Evolutionary conservation across 1,284 basidiomycete genomes (phyloP).

Genomic region (Apiotrichum siamense): DNA sequence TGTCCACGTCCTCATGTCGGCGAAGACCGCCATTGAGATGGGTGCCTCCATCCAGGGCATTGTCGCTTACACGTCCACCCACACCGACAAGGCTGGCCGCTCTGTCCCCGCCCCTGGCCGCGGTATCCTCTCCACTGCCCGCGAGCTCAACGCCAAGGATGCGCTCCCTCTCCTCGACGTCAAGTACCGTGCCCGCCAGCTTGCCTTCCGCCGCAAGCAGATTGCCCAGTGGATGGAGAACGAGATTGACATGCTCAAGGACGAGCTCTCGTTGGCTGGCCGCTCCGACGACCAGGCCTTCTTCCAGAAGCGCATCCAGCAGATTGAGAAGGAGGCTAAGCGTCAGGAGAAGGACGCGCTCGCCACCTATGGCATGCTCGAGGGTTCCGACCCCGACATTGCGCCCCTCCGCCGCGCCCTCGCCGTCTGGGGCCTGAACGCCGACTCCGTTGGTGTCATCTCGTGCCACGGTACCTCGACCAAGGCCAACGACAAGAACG

Average conservation of each 20-base stretch:
- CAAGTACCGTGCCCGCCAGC: slow-evolving; percentile 81
- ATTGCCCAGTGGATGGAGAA: slow-evolving; percentile 89
- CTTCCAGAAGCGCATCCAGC: slow-evolving; percentile 64
- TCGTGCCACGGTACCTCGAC: slow-evolving; percentile 74
- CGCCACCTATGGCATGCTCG: slow-evolving; percentile 89
- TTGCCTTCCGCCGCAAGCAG: slow-evolving; percentile 85
- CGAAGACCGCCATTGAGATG: slow-evolving; percentile 89
- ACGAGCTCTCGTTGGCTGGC: slow-evolving; percentile 59
- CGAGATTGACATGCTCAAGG: slow-evolving; percentile 73
- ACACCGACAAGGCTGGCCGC: slow-evolving; percentile 92
- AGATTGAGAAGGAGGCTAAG: slow-evolving; percentile 80
- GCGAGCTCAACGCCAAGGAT: slow-evolving; percentile 65
- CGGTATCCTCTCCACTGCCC: slow-evolving; percentile 78
- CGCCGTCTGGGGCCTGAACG: slow-evolving; percentile 90
- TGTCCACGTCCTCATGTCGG: slow-evolving; percentile 94
- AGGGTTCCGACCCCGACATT: slow-evolving; percentile 73
- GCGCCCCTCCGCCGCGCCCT: slow-evolving; percentile 88
- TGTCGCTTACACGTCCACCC: slow-evolving; percentile 92
- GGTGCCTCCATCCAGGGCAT: slow-evolving; percentile 90
- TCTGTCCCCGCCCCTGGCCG: slow-evolving; percentile 90
- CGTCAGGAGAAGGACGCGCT: slow-evolving; percentile 87
- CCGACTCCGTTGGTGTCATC: slow-evolving; percentile 71
- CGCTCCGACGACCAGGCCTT: slow-evolving; percentile 61
- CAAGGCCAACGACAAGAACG: slow-evolving; percentile 96
- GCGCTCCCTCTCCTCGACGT: slow-evolving; percentile 69